These are phyloP conservation scores for Lactarius hatsudake DNA, from an alignment of 768 basidiomycete genomes.

Conservation along the genomic window DNA sequence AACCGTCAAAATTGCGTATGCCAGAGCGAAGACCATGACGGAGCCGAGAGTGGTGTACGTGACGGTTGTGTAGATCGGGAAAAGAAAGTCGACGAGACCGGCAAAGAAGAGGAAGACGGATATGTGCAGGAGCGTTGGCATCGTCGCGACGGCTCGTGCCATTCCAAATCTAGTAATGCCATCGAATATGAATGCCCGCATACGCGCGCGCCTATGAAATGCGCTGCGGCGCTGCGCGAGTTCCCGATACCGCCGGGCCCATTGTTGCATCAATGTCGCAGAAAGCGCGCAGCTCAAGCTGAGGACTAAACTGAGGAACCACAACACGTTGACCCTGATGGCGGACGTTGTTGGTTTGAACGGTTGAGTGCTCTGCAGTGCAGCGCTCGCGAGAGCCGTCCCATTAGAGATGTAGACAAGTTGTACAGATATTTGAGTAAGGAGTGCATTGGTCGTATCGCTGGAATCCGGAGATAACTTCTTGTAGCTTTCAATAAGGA, in stretches of 20 bases:
- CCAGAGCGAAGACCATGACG: not conserved
- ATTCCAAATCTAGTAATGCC: not conserved
- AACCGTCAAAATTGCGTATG: not conserved
- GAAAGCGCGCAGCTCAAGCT: constrained; percentile 4
- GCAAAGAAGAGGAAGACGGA: constrained; percentile 11
- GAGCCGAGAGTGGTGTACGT: not conserved
- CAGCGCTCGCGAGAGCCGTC: not conserved
- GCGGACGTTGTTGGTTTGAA: not conserved
- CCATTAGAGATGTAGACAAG: not conserved
- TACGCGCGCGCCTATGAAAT: not conserved
- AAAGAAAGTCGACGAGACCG: not conserved
- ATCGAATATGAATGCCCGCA: not conserved
- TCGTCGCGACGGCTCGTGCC: not conserved
- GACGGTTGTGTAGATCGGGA: not conserved
- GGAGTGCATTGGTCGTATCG: not conserved
- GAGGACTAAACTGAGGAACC: constrained; percentile 14
- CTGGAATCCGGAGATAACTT: constrained; percentile 7
- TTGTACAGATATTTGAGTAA: not conserved
- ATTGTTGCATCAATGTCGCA: constrained; percentile 14
- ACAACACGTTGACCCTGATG: constrained; percentile 10
- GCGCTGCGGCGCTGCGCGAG: not conserved
- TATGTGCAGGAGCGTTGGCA: not conserved
- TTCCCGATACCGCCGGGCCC: constrained; percentile 3
- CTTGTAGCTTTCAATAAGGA: constrained; percentile 23
- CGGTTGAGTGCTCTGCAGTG: not conserved